Evolutionary conservation across 2,329 filamentous ascomycete species (phyloP).

Genomic region (Alternaria atra): DNA sequence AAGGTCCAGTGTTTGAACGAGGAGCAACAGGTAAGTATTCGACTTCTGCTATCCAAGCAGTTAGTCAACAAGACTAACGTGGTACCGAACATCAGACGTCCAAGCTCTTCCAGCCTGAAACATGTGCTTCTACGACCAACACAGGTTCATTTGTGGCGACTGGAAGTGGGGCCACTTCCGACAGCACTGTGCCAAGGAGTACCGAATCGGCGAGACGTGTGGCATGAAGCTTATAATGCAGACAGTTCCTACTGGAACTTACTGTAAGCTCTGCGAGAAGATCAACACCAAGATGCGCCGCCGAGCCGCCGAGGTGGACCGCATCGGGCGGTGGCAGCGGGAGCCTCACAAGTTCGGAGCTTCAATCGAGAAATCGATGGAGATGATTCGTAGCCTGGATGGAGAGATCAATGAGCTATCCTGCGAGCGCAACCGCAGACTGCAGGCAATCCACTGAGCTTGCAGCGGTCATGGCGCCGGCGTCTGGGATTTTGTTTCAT

Average conservation of each 20-base stretch:
- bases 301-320: slow-evolving; percentile 75
- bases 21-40: slow-evolving; percentile 41
- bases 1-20: slow-evolving; percentile 30
- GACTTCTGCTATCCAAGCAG: slow-evolving; percentile 41
- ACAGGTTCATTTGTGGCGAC: slow-evolving; percentile 83
- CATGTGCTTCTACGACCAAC: slow-evolving; percentile 98
- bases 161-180: slow-evolving; percentile 96
- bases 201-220: slow-evolving; percentile 95
- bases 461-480: slow-evolving; percentile 31
- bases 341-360: slow-evolving; percentile 71
- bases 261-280: slow-evolving; percentile 88
- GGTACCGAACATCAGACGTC: slow-evolving; percentile 35
- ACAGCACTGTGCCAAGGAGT: slow-evolving; percentile 92
- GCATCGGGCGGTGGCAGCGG: slow-evolving; percentile 78
- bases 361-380: slow-evolving; percentile 72
- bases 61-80: slow-evolving; percentile 39
- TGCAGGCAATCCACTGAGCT: slow-evolving; percentile 46
- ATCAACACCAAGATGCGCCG: slow-evolving; percentile 85
- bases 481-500: slow-evolving; percentile 49
- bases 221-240: slow-evolving; percentile 89
- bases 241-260: slow-evolving; percentile 69
- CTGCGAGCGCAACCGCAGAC: slow-evolving; percentile 59
- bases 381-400: slow-evolving; percentile 76
- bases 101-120: slow-evolving; percentile 47
- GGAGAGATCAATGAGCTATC: slow-evolving; percentile 73